Evolutionary conservation across 495 filamentous ascomycete genomes (phyloP).

Genomic region (Evansstolkia leycettana): DNA sequence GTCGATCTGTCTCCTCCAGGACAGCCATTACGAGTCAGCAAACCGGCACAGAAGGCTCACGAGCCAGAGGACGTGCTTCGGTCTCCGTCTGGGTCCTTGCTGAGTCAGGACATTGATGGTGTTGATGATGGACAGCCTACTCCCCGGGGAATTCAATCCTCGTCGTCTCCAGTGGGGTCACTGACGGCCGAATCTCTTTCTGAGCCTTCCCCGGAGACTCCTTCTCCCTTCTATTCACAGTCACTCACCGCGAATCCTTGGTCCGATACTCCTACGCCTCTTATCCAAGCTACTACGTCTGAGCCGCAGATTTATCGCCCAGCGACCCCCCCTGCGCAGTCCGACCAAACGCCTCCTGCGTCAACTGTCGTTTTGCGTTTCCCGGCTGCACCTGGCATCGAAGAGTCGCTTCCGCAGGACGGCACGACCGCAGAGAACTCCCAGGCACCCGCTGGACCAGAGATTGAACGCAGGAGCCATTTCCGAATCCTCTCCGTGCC

Average conservation of each 20-base stretch:
- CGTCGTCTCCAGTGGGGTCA: conserved; percentile 23
- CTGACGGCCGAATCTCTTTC: conserved; percentile 20
- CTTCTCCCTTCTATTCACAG: conserved; percentile 20
- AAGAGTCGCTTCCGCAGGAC: conserved; percentile 8
- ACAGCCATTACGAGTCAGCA: conserved; percentile 9
- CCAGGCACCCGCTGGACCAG: conserved; percentile 10
- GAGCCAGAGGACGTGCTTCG: conserved; percentile 6
- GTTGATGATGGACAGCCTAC: conserved; percentile 23
- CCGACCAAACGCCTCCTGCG: conserved; percentile 5
- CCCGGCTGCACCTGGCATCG: conserved; percentile 23
- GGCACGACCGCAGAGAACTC: conserved; percentile 2
- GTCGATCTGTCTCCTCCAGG: conserved; percentile 22
- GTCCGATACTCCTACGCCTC: conserved; percentile 16
- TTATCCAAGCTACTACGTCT: conserved; percentile 7
- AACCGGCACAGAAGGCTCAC: conserved; percentile 6
- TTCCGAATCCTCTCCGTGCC: conserved; percentile 12
- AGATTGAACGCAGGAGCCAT: conserved; percentile 5
- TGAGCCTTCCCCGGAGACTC: conserved; percentile 15
- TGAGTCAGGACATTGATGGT: conserved; percentile 21
- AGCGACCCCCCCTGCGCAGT: conserved; percentile 15
- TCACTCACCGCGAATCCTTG: conserved; percentile 32
- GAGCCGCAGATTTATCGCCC: conserved; percentile 19
- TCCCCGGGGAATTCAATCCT: conserved; percentile 22
- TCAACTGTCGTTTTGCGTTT: conserved; percentile 30
- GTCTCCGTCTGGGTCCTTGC: conserved; percentile 23